Evolutionary conservation across 306 rosid genomes (phyloP).

Genomic region (Hippophae rhamnoides): DNA sequence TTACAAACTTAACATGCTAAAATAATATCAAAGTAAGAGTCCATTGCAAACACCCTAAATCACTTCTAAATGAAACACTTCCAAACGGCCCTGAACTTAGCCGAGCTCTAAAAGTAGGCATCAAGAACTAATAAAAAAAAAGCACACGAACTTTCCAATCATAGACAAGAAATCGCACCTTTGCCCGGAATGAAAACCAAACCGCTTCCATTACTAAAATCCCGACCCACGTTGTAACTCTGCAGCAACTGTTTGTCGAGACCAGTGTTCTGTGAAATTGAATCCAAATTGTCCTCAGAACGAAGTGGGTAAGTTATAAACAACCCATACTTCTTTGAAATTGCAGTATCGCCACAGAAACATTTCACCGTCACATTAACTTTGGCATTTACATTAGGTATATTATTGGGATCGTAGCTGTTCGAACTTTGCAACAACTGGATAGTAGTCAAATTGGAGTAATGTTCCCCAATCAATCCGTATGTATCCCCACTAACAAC

Average conservation of each 20-base stretch:
- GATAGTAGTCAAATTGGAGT: conserved; percentile 46
- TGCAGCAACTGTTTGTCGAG: conserved; percentile 31
- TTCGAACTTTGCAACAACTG: conserved; percentile 34
- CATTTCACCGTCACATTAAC: conserved; percentile 51
- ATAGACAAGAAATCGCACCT: conserved; percentile 33
- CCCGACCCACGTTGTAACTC: conserved; percentile 39
- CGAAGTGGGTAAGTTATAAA: conserved; percentile 60
- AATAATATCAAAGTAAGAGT: no score
- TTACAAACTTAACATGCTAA: no score
- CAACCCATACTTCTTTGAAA: conserved; percentile 53
- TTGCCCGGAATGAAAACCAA: conserved; percentile 46
- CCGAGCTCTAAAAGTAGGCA: background rate
- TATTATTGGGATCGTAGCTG: conserved; percentile 11
- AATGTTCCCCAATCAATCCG: conserved; percentile 25
- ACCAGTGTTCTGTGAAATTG: conserved; percentile 5
- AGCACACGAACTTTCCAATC: background rate
- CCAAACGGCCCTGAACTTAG: background rate
- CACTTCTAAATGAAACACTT: no score
- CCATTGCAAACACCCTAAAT: no score
- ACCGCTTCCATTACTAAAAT: conserved; percentile 45
- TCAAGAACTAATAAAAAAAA: background rate
- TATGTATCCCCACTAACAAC: conserved; percentile 30
- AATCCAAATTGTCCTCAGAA: conserved; percentile 19
- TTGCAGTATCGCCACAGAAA: conserved; percentile 44
- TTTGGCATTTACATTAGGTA: conserved; percentile 13